phyloP scores from a whole-genome alignment of 2,329 filamentous ascomycete genomes.

The Xylaria hypoxylon region DNA sequence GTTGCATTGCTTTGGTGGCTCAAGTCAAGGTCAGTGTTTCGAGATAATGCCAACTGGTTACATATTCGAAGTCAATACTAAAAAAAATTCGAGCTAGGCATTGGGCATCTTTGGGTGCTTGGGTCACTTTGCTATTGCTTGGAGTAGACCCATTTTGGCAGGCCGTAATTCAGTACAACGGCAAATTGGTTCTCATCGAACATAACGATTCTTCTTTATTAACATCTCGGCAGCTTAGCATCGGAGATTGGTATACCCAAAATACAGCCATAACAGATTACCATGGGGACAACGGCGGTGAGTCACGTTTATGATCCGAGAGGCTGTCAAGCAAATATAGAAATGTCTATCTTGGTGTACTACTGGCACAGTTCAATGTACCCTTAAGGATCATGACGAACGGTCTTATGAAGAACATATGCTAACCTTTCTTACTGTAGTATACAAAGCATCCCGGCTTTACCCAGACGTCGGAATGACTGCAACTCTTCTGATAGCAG shows the following conservation, averaged over 20 bases:
- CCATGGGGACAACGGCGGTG: too few relatives aligned
- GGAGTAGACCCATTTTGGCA: constrained; percentile 29
- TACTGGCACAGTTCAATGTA: too few relatives aligned
- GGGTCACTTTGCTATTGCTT: constrained; percentile 26
- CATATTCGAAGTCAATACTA: not conserved
- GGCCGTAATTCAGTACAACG: constrained; percentile 22
- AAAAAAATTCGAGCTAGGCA: constrained; percentile 7
- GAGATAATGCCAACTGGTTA: not conserved
- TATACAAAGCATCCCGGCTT: not conserved
- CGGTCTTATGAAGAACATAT: not conserved
- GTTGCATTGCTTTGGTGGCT: constrained; percentile 27
- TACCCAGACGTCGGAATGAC: constrained; percentile 19
- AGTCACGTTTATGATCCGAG: too few relatives aligned
- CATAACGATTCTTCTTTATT: not conserved
- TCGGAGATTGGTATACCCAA: not conserved
- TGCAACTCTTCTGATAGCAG: constrained; percentile 13
- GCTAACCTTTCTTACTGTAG: not conserved
- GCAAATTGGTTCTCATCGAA: not conserved
- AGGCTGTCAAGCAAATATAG: too few relatives aligned
- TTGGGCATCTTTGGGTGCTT: constrained; percentile 26
- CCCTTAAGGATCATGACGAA: too few relatives aligned
- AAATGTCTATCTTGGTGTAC: too few relatives aligned
- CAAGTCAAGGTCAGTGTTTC: constrained; percentile 18
- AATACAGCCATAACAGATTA: too few relatives aligned
- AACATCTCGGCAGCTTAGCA: not conserved